phyloP scores from a whole-genome alignment of 768 basidiomycete species.

The Amanita subjunquillea region DNA sequence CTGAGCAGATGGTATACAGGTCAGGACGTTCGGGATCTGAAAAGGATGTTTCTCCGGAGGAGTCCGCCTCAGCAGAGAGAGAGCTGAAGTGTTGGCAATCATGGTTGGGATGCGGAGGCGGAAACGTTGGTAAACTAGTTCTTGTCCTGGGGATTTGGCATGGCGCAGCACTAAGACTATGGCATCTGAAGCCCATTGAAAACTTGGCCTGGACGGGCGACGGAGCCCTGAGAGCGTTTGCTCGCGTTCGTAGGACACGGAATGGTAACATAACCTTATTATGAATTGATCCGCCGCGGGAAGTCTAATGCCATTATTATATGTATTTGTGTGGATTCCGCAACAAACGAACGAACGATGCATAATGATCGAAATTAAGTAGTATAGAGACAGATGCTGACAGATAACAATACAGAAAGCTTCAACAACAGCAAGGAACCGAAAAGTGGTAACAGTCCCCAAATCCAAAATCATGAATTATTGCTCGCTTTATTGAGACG shows the following conservation, averaged over 20 bases:
- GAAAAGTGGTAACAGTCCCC: conserved; percentile 3
- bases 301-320: neutral
- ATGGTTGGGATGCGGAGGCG: neutral
- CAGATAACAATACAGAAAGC: conserved; percentile 27
- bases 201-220: neutral
- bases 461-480: conserved; percentile 1
- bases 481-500: conserved; percentile 20
- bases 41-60: conserved; percentile 9
- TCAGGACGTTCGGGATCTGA: conserved; percentile 54
- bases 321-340: neutral
- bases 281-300: neutral
- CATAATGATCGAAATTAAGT: conserved; percentile 4
- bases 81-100: neutral
- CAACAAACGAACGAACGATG: neutral
- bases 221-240: neutral
- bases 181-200: neutral
- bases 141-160: neutral
- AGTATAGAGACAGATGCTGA: conserved; percentile 16
- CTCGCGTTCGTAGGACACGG: neutral
- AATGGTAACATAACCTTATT: neutral
- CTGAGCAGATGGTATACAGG: conserved; percentile 60
- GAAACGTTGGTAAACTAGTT: too few species aligned
- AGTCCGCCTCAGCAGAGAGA: neutral
- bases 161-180: neutral
- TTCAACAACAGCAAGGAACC: conserved; percentile 10